Base-by-base conservation (phyloP, 2,329 filamentous ascomycete species). In the Colletotrichum sidae region DNA sequence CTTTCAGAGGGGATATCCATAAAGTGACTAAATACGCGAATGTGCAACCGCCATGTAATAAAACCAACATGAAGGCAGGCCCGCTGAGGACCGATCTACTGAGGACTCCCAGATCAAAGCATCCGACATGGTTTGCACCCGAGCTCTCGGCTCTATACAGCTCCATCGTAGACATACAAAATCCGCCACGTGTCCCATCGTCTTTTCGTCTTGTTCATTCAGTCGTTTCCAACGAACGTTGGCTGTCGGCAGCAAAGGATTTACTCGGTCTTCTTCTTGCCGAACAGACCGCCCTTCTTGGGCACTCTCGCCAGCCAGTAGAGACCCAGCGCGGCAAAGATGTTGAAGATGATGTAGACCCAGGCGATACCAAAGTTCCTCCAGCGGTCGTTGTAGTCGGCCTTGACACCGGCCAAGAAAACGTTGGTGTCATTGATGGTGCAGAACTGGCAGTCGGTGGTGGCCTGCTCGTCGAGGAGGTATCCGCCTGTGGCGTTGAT, bases 321-420 rank as follows among this genome's bases (percentile, higher is more conserved):
- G 35, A 86, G 70, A 1, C 76, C 73, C 12, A 86, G 70, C 0
- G 84, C 83, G 1, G 77, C 81, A n/a, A 75, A 73, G n/a, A 83
- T 68, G 47, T 87, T 87, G 69, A 85, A 84, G 3, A 77, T 71
- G 17, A 85, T 78, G 55, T 86, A 90, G 0, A 80, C 83, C 79
- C 85, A 89, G 55, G 89, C 77, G 34, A 91, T 76, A 2, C 88
- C 90, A 72, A 90, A 90, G 73, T 93, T 90, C 62, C 89, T 83
- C 90, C 90, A 93, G 34, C 88, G 79, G 35, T 91, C 79, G 35
- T 68, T 73, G 72, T 90, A 92, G 64, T 80, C 73, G 60, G 85
- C 82, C 52, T 81, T 78, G 51, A 87, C 81, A 0, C 67, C 64
- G 0, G 80, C 72, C 39, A 90, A 76, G 72, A 82, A 88, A 3